Evolutionary conservation across 192 early-diverging fungal species (phyloP), one percentile per base, ranked within the genome.

Genomic region (Jimgerdemannia flammicorona): DNA sequence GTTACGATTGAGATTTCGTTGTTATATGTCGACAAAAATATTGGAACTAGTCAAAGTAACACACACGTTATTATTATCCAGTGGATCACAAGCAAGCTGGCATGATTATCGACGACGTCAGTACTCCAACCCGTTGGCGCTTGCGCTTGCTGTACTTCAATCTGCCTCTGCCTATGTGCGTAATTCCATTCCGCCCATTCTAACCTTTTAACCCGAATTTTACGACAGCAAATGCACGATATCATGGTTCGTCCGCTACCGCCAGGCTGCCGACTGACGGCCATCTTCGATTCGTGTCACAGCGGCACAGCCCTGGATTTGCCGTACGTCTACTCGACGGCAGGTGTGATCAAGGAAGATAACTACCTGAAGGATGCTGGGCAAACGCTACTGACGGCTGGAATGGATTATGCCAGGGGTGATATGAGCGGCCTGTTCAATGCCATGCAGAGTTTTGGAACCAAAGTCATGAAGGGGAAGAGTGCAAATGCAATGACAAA

Each of bases 221-320:
- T 29, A 29, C 29, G 29, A 29, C 71, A 81, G 77, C 82, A 83
- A 73, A 86, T 95, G 90, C 91, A 95, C 77, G 82, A 84, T 2
- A 83, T 93, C 42, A 86, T 95, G 89, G 92, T 95, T 20, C 83
- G 85, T 11, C 89, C 90, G 8, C 84, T 95, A 29, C 87, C 85
- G 14, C 64, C 71, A 41, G 81, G 94, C 40, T 90, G 87, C 66
- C 89, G 93, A 29, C 77, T 96, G 75, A 95, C 94, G 2, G 93
- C 89, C 1, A 89, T 95, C 54, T 94, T 93, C 80, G 94, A 95
- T 80, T 94, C 91, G 70, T 96, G 94, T 77, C 92, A 96, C 75
- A 93, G 91, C 44, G 94, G 93, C 19, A 91, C 94, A 2, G 93
- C 89, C 0, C 83, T 95, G 44, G 94, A 95, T 79, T 81, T 95